A percentile compares a stretch with the other conserved stretches of the same genome.
These are phyloP conservation scores for Colletotrichum filicis DNA, from an alignment of 2,329 filamentous ascomycete genomes.

Conservation along the genomic window DNA sequence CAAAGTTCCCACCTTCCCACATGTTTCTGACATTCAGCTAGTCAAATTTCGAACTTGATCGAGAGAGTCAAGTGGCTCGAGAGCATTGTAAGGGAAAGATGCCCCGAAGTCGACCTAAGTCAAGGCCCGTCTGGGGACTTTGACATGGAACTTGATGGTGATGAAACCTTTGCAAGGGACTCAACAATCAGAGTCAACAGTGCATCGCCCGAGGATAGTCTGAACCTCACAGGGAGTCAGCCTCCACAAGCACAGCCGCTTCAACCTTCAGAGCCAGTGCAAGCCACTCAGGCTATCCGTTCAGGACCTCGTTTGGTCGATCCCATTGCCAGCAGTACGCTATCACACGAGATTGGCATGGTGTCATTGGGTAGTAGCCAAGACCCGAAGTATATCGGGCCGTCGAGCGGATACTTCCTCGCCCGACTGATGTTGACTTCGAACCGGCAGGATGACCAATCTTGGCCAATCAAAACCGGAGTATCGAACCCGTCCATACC, in stretches of 20 bases:
- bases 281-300: slow-evolving; percentile 30
- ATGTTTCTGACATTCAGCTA: not conserved
- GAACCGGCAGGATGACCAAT: slow-evolving; percentile 43
- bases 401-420: slow-evolving; percentile 66
- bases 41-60: slow-evolving; percentile 47
- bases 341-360: slow-evolving; percentile 63
- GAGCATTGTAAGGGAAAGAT: slow-evolving; percentile 51
- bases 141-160: slow-evolving; percentile 13
- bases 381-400: slow-evolving; percentile 63
- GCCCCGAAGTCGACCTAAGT: slow-evolving; percentile 54
- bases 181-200: slow-evolving; percentile 34
- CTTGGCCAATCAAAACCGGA: not conserved
- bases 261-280: slow-evolving; percentile 5
- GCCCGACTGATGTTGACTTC: slow-evolving; percentile 58
- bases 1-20: too few species aligned
- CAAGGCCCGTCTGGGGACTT: slow-evolving; percentile 12
- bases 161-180: slow-evolving; percentile 1
- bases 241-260: not conserved
- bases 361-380: slow-evolving; percentile 59
- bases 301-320: slow-evolving; percentile 28
- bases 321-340: slow-evolving; percentile 37
- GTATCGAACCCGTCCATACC: slow-evolving; percentile 36
- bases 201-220: slow-evolving; percentile 31
- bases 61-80: slow-evolving; percentile 59
- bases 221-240: not conserved